Base-by-base conservation (phyloP, 179 eudicot species). In the Beta lomatogona region DNA sequence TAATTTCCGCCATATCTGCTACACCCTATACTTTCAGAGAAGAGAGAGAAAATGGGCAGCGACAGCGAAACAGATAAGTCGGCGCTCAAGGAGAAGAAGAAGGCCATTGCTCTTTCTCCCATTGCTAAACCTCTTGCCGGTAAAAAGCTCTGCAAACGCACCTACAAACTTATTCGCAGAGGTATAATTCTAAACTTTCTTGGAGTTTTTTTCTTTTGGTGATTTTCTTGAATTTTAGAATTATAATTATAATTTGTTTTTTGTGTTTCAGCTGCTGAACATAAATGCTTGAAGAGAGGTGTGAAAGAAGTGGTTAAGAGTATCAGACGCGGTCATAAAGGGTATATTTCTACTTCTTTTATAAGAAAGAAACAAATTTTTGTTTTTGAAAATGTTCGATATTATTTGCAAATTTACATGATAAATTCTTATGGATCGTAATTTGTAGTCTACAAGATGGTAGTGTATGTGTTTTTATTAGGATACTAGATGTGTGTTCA, bases 101-200 rank as follows among this genome's bases (percentile, higher is more conserved):
- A 87, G 86, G 41, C 86, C 21, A 12, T 78, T 13, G 84, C 94
- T 59, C 83, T 96, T n/a, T 90, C 99, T 18, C 98, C 99, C 63
- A 96, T 94, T 74, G 99, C 99, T 50, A 92, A 96, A 77, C 99
- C 99, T n/a, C 92, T 96, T 5, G 98, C 99, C 57, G 96, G 98
- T 28, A 96, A 96, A 80, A 96, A 96, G 84, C 97, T 96, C 70
- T 81, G 88, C 88, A 96, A 94, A 79, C 93, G 89, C 70, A 88
- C 98, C 57, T 87, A 92, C 82, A 96, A 94, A 77, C 98, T 96
- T 78, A 93, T 96, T 73, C 95, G 97, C 53, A 82, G 86, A 90
- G 99, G 98, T 94, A n/a, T 52, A 9, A 13, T 65, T 22, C 59
- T 21, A 48, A 6, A 12, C 11, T 53, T 71, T 16, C 1, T 69